Evolutionary conservation across 2,329 filamentous ascomycete genomes (phyloP).

Genomic region (Xylariaceae sp.): DNA sequence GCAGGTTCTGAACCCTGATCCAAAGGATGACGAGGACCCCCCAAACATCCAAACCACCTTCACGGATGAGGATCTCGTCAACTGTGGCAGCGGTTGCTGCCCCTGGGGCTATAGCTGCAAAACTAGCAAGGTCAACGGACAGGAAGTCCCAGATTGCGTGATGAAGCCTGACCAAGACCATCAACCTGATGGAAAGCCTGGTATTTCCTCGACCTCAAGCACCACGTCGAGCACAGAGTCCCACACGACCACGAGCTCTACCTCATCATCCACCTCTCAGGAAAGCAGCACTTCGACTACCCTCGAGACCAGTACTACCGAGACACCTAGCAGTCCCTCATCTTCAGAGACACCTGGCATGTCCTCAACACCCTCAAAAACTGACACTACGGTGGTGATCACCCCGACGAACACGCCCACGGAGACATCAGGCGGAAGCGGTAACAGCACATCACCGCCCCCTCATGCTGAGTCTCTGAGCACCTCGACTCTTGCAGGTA

Average conservation of each 20-base stretch:
- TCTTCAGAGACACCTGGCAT: neutral
- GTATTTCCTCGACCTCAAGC: neutral
- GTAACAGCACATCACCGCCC: neutral
- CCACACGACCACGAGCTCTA: neutral
- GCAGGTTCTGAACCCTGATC: neutral
- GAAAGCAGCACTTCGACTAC: neutral
- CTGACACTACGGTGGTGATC: no score
- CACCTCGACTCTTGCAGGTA: neutral
- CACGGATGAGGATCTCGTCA: neutral
- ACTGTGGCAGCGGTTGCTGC: conserved; percentile 5
- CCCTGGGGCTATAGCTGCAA: conserved; percentile 13
- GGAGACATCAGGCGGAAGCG: neutral
- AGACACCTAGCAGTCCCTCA: neutral
- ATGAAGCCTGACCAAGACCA: conserved; percentile 8
- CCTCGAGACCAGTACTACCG: neutral
- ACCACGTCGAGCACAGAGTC: neutral
- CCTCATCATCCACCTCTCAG: neutral
- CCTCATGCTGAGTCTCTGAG: neutral
- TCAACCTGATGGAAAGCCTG: conserved; percentile 1
- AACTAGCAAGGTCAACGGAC: neutral
- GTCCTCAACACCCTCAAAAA: neutral
- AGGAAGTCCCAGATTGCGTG: neutral
- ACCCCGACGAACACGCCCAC: neutral
- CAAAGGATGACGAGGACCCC: neutral
- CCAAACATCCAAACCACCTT: conserved; percentile 1